Evolutionary conservation across 495 filamentous ascomycete species (phyloP), one percentile per base, ranked within the genome.

Genomic region (Hypoxylon fragiforme): DNA sequence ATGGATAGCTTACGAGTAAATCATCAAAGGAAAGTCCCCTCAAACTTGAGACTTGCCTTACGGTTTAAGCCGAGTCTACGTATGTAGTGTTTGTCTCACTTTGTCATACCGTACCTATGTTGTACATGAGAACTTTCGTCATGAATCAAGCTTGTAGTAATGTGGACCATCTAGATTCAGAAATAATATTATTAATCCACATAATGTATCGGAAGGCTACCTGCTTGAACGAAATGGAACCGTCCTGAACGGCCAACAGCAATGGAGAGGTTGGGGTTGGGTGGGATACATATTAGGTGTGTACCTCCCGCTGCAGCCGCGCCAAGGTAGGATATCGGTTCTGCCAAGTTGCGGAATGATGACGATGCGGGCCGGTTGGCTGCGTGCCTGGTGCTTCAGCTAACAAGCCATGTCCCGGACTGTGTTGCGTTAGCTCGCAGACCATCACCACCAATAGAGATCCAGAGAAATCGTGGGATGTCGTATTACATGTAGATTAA

Each of bases 1-100:
- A 9, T 12, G 9, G 24, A 22, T 32, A 50, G 15, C 24, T 42
- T 19, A 40, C 22, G 31, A 9, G 18, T 24, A 28, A n/a, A 41
- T 41, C 40, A 60, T 49, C 31, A 18, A 16, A 16, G 7, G 4
- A 14, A 37, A 46, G 46, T 37, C 15, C n/a, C n/a, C n/a, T n/a
- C n/a, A n/a, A n/a, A n/a, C n/a, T n/a, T n/a, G n/a, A n/a, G n/a
- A n/a, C n/a, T n/a, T n/a, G n/a, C n/a, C n/a, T n/a, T n/a, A n/a
- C n/a, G n/a, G n/a, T n/a, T n/a, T n/a, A n/a, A n/a, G n/a, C n/a
- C n/a, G n/a, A n/a, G n/a, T n/a, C n/a, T n/a, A n/a, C n/a, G n/a
- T n/a, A n/a, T n/a, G n/a, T n/a, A n/a, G n/a, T n/a, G n/a, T n/a
- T 62, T 40, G 46, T 51, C 40, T 22, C 36, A 51, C 45, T 19